Evolutionary conservation across 192 early-diverging fungal genomes (phyloP), one percentile per base, ranked within the genome.

Genomic region (Backusella tuberculispora): DNA sequence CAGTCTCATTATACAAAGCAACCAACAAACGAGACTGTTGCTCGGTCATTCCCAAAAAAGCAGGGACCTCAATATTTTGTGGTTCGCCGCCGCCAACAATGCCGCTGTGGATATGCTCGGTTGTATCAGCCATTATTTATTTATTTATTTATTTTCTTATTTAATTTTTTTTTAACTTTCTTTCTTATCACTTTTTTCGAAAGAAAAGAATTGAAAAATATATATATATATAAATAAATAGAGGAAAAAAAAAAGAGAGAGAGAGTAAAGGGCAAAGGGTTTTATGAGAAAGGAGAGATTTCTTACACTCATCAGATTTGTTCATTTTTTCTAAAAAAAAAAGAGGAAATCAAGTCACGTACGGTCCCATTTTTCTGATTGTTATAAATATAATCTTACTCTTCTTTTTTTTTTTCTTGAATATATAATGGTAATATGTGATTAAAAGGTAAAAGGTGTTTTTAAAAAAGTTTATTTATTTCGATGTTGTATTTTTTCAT

Each of bases 21-120:
- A 87, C 69, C 17, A 87, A 72, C 9, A 85, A 76, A n/a, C 77
- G 74, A 40, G 81, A 84, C 69, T 87, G 84, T 19, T 84, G 84
- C 45, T 82, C 80, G 41, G 76, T 76, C 63, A 87, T 71, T 15
- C 83, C 83, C 64, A 87, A 66, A 67, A 87, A 87, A 19, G 86
- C 78, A 12, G 76, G 81, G 12, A 76, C 67, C 34, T 76, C 67
- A 69, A 69, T 34, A 17, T 24, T 19, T 37, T 45, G 26, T 14
- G 68, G 68, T 37, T 69, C 68, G n/a, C 63, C 68, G n/a, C 63
- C 63, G 17, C 66, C 66, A 37, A 69, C 45, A 15, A 17, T 24
- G 24, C 68, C 68, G 7, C 26, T 45, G 26, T 69, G 68, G 15
- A 2, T 69, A 69, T 69, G 68, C 14, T 66, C 34, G 63, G 50